Base-by-base conservation (phyloP, 2,329 filamentous ascomycete species). In the Clarireedia sp. region DNA sequence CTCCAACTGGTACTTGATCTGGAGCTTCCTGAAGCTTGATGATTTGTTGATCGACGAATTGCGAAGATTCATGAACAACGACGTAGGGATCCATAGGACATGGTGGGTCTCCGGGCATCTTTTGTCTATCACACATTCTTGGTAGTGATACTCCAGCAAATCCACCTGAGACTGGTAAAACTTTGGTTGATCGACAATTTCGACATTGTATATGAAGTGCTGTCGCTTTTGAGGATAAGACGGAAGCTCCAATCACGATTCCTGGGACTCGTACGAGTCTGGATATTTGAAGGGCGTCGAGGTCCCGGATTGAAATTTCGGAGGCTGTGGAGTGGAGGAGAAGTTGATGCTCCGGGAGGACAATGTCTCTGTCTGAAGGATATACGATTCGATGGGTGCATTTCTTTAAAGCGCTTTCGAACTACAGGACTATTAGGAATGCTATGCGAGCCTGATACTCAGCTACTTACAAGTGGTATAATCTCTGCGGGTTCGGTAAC, bases 21-120 rank as follows among this genome's bases (percentile, higher is more conserved):
- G 94, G 94, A 0, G 92, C 94, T 72, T 99, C 94, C 69, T 99
- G 94, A 17, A 99, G 82, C 72, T 99, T 99, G 69, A 99, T 87
- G 58, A 99, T 89, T 71, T 99, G 94, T 72, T 99, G 94, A 67
- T 99, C 94, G 66, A 97, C 91, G 69, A 99, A 99, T 60, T 85
- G 83, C 38, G 89, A 96, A 70, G 87, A 90, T 71, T 99, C 94
- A 69, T 99, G 94, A 57, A 94, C 80, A 56, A 99, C 90, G 66
- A 94, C 95, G 73, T 96, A 99, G 16, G 94, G 94, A 66, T 99
- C 94, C 58, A 99, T 74, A 0, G 92, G 91, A 66, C 94, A 99
- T 64, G 86, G 84, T 38, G 88, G 82, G 45, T 95, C 89, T 50
- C 85, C 85, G 14, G 80, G 78, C 9, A 79, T 74, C 60, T 82